Evolutionary conservation across 2,329 filamentous ascomycete species (phyloP).

Genomic region (Bipolaris zeicola): DNA sequence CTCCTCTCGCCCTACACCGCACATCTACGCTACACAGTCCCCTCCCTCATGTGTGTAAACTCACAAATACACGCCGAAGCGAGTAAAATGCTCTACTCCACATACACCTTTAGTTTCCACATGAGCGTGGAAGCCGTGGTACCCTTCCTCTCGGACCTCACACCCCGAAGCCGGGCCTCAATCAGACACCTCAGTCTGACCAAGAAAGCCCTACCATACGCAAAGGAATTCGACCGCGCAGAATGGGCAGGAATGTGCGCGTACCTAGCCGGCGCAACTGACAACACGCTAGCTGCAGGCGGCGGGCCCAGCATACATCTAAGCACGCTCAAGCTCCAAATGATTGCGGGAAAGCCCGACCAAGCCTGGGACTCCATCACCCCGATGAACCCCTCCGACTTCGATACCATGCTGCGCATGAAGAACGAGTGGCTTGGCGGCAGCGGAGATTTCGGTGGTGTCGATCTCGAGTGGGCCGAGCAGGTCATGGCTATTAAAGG

Average conservation of each 20-base stretch:
- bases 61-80: slow-evolving; percentile 60
- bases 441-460: slow-evolving; percentile 22
- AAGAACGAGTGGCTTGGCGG: slow-evolving; percentile 32
- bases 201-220: slow-evolving; percentile 61
- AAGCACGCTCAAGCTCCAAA: slow-evolving; percentile 50
- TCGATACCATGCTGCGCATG: slow-evolving; percentile 33
- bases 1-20: slow-evolving; percentile 52
- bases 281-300: background rate
- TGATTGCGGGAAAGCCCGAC: slow-evolving; percentile 61
- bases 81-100: slow-evolving; percentile 61
- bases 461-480: slow-evolving; percentile 61
- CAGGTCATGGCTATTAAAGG: slow-evolving; percentile 59
- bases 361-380: slow-evolving; percentile 57
- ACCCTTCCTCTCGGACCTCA: slow-evolving; percentile 65
- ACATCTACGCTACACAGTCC: slow-evolving; percentile 52
- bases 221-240: slow-evolving; percentile 60
- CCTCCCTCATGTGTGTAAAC: slow-evolving; percentile 34
- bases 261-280: slow-evolving; percentile 36
- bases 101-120: slow-evolving; percentile 65
- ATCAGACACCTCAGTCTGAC: slow-evolving; percentile 60
- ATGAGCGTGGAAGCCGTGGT: slow-evolving; percentile 64
- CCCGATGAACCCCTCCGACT: slow-evolving; percentile 29
- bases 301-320: slow-evolving; percentile 14
- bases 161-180: slow-evolving; percentile 54
- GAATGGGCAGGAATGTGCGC: slow-evolving; percentile 62